Conservation (phyloP, 2,329 filamentous ascomycete genomes). For the Pseudogymnoascus sp. region DNA sequence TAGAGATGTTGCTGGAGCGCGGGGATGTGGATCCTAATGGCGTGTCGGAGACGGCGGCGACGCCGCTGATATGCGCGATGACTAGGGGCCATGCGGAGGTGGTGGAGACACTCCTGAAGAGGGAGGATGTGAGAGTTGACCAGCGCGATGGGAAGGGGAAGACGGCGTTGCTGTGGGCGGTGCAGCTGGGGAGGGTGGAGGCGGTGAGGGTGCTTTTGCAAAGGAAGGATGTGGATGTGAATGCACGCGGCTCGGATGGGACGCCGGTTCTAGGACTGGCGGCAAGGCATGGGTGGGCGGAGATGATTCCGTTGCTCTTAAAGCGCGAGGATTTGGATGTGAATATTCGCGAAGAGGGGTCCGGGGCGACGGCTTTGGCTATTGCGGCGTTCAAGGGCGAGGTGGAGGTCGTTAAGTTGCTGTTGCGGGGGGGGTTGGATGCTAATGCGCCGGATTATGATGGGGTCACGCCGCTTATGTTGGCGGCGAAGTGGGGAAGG, state of each 20-base stretch:
- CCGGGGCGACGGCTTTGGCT: neutral
- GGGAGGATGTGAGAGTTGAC: neutral
- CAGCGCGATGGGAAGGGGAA: neutral
- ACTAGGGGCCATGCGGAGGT: neutral
- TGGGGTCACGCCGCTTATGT: neutral
- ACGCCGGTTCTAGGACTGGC: neutral
- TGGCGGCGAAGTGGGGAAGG: neutral
- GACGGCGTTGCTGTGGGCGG: neutral
- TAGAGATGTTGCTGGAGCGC: neutral
- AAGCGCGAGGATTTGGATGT: neutral
- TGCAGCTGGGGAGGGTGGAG: neutral
- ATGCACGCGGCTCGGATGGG: neutral
- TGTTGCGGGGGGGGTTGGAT: neutral
- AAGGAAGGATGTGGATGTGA: neutral
- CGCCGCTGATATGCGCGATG: neutral
- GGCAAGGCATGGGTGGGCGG: neutral
- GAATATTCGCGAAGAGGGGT: neutral
- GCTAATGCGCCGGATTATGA: neutral
- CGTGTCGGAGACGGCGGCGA: neutral
- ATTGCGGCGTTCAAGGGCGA: neutral
- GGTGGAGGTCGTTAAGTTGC: neutral
- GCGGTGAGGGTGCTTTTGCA: neutral
- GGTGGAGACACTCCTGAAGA: neutral
- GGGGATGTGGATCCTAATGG: neutral
- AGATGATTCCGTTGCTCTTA: neutral